Evolutionary conservation across 1,284 basidiomycete genomes (phyloP), one percentile per base, ranked within the genome.

Genomic region (Austroboletus niveus): DNA sequence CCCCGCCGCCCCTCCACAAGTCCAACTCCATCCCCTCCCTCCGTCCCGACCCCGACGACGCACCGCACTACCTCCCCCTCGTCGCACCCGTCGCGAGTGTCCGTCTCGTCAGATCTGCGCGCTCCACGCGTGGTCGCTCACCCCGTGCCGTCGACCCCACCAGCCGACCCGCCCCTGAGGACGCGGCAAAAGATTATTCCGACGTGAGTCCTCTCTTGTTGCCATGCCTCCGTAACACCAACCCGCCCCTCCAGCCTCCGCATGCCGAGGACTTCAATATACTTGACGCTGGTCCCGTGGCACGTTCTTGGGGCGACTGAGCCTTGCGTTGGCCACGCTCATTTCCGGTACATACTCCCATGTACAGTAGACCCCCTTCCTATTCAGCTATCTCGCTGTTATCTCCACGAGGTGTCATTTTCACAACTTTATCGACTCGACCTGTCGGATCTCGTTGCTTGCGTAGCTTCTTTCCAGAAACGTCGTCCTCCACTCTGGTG

Each of bases 241-340:
- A 56, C 45, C 45, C 48, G 14, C 24, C 41, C 30, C 32, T 34
- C 47, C 48, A 68, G 64, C 51, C 27, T 39, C 38, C 51, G n/a
- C 39, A 35, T 47, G 47, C 58, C 53, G 65, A 69, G 47, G 51
- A 57, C 49, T 70, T 68, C 48, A 54, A 17, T 4, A 62, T 68
- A 43, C 55, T 48, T 48, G 65, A 68, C 48, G 65, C 69, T 50
- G 66, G 66, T 36, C 65, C 66, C 15, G 67, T 68, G 40, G 69
- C 66, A 57, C 63, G 69, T 44, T 68, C 66, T 30, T 68, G 66
- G 66, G 66, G 55, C 11, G 66, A 71, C 59, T 70, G 48, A 69
- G 43, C 24, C 39, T 57, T 48, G 42, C 51, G 41, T 53, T 54
- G 41, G 49, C 58, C 65, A 56, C 69, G 17, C 57, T 70, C 67